A percentile compares a stretch with the other conserved stretches of the same genome.
Evolutionary conservation across 1,284 basidiomycete species (phyloP).

Genomic region (Ustilago curta): DNA sequence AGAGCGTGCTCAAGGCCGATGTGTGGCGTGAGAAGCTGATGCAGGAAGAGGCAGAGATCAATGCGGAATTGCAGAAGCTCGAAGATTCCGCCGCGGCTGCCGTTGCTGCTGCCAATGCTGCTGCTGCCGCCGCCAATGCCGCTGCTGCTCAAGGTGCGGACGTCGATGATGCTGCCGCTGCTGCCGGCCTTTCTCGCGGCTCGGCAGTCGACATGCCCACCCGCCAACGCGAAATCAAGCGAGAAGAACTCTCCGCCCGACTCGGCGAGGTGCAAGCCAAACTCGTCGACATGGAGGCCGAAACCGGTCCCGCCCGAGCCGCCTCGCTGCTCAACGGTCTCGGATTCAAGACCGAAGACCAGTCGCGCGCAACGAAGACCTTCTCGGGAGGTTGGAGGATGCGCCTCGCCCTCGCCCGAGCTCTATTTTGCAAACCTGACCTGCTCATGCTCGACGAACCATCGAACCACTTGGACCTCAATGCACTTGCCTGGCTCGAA

Average conservation of each 20-base stretch:
- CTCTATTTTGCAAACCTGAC: conserved; percentile 86
- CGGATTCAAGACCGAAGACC: conserved; percentile 90
- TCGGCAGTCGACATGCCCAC: conserved; percentile 67
- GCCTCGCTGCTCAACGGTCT: conserved; percentile 89
- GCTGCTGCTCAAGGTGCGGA: conserved; percentile 16
- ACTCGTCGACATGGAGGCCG: conserved; percentile 96
- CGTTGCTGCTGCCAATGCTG: conserved; percentile 47
- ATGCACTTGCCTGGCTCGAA: conserved; percentile 71
- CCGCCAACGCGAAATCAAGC: conserved; percentile 66
- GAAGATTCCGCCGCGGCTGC: conserved; percentile 59
- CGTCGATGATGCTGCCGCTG: conserved; percentile 27
- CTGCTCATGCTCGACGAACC: conserved; percentile 72
- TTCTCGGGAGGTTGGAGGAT: conserved; percentile 99
- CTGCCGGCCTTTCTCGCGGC: conserved; percentile 50
- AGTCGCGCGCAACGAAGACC: conserved; percentile 74
- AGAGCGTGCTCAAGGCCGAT: conserved; percentile 84
- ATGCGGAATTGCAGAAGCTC: conserved; percentile 60
- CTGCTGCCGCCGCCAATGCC: conserved; percentile 39
- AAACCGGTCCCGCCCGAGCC: conserved; percentile 92
- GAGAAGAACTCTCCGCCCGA: conserved; percentile 84
- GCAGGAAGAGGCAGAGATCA: conserved; percentile 60
- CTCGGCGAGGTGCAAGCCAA: conserved; percentile 92
- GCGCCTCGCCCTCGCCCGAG: conserved; percentile 97
- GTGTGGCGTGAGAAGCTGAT: conserved; percentile 68
- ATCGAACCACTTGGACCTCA: conserved; percentile 87